phyloP scores from a whole-genome alignment of 768 basidiomycete species.

The Suillus discolor region DNA sequence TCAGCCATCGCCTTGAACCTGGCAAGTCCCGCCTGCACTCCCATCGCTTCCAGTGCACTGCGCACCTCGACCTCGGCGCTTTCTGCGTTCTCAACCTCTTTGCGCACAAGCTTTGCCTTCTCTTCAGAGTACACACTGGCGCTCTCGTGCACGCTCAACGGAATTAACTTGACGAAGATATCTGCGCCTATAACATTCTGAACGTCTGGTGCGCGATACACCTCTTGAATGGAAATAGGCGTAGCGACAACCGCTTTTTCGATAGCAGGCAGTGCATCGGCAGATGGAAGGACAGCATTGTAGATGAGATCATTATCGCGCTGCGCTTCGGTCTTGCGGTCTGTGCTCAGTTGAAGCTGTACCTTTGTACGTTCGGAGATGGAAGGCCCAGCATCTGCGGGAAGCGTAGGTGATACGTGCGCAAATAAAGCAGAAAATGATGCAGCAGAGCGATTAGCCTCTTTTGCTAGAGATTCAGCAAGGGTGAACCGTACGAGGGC shows the following conservation, averaged over 20 bases:
- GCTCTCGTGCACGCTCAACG: slow-evolving; percentile 93
- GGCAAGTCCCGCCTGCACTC: slow-evolving; percentile 68
- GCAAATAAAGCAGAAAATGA: slow-evolving; percentile 75
- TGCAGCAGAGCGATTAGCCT: slow-evolving; percentile 69
- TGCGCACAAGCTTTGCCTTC: slow-evolving; percentile 92
- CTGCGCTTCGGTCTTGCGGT: slow-evolving; percentile 72
- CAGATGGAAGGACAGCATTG: slow-evolving; percentile 82
- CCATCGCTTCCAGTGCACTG: slow-evolving; percentile 80
- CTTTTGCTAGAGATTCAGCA: slow-evolving; percentile 81
- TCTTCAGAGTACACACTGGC: slow-evolving; percentile 98
- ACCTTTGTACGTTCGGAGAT: slow-evolving; percentile 84
- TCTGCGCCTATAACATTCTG: slow-evolving; percentile 94
- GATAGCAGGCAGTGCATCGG: slow-evolving; percentile 76
- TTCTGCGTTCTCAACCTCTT: slow-evolving; percentile 87
- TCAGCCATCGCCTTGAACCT: slow-evolving; percentile 75
- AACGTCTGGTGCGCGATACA: slow-evolving; percentile 88
- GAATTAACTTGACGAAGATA: slow-evolving; percentile 84
- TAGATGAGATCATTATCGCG: slow-evolving; percentile 98
- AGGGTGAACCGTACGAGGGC: slow-evolving; percentile 77
- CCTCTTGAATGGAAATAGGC: slow-evolving; percentile 91
- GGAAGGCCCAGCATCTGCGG: slow-evolving; percentile 80
- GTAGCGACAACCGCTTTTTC: slow-evolving; percentile 85
- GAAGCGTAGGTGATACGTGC: slow-evolving; percentile 77
- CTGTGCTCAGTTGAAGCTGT: slow-evolving; percentile 75
- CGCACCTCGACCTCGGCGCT: slow-evolving; percentile 77